Percentiles rank a stretch among this genome's conserved stretches.
Conservation (phyloP, 2,329 filamentous ascomycete genomes). For the Pseudogymnoascus sp. region DNA sequence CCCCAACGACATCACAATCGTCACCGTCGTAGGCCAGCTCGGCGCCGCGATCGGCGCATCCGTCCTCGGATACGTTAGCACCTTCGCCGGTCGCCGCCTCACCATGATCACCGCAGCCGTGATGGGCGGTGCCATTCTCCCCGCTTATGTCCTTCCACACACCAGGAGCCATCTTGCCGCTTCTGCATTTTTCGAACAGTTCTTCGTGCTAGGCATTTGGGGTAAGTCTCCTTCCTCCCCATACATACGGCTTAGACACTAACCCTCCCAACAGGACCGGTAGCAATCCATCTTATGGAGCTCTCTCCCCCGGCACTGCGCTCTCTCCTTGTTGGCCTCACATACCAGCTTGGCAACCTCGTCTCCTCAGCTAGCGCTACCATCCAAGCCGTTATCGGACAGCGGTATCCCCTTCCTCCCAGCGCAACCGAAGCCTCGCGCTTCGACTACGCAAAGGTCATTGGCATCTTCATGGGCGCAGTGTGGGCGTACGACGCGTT, state of each 20-base stretch:
- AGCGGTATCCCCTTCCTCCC: constrained; percentile 63
- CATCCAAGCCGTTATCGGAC: constrained; percentile 66
- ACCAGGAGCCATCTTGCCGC: constrained; percentile 56
- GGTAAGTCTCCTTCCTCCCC: constrained; percentile 39
- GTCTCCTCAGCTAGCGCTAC: constrained; percentile 63
- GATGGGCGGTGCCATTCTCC: constrained; percentile 65
- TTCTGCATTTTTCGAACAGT: constrained; percentile 73
- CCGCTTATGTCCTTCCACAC: constrained; percentile 66
- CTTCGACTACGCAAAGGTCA: constrained; percentile 71
- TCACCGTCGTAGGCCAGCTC: constrained; percentile 61
- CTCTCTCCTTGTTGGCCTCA: constrained; percentile 59
- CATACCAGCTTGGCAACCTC: constrained; percentile 67
- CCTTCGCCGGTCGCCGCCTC: constrained; percentile 59
- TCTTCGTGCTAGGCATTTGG: constrained; percentile 68
- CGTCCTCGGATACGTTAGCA: constrained; percentile 55
- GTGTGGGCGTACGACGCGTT: constrained; percentile 59
- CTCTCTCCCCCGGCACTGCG: constrained; percentile 60
- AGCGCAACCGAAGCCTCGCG: constrained; percentile 40
- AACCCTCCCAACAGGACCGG: constrained; percentile 29
- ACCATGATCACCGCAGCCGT: constrained; percentile 57
- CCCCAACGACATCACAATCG: constrained; percentile 46
- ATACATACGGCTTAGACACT: neutral
- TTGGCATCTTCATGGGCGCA: constrained; percentile 81
- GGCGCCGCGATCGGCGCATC: constrained; percentile 60
- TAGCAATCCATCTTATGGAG: constrained; percentile 64